Evolutionary conservation across 768 basidiomycete species (phyloP).

Genomic region (Gymnopilus junonius): DNA sequence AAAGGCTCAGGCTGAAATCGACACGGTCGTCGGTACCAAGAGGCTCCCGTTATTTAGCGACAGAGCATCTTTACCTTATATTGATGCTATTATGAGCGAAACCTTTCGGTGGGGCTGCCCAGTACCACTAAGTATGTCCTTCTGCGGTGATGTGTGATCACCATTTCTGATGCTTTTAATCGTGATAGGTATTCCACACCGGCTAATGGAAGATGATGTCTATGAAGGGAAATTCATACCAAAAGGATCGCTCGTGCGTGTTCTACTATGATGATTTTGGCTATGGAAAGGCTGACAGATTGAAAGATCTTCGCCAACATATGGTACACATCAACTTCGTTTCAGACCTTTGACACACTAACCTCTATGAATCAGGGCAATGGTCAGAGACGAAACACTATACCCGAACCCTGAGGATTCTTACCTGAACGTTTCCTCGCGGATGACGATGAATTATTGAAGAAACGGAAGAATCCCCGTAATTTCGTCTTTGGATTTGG

Average conservation of each 20-base stretch:
- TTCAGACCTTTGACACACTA: neutral
- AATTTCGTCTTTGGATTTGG: conserved; percentile 1
- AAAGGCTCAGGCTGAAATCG: neutral
- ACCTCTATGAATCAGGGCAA: conserved; percentile 18
- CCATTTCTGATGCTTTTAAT: neutral
- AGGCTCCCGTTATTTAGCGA: neutral
- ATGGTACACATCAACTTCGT: conserved; percentile 8
- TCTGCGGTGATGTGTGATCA: no score
- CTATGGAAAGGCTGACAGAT: neutral
- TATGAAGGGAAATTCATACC: conserved; percentile 21
- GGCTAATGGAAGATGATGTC: conserved; percentile 15
- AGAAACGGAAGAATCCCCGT: neutral
- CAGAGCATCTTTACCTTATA: neutral
- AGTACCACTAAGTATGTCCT: neutral
- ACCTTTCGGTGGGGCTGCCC: neutral
- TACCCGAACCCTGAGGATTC: conserved; percentile 24
- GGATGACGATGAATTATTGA: neutral
- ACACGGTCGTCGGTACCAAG: neutral
- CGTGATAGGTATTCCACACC: conserved; percentile 1
- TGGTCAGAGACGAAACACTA: conserved; percentile 21
- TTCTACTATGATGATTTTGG: conserved; percentile 1
- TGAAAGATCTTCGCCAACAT: conserved; percentile 6
- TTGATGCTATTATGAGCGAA: neutral
- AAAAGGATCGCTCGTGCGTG: neutral
- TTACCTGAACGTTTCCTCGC: conserved; percentile 24